phyloP scores from a whole-genome alignment of 164 flowering plant species.

The Vitis cinerea region DNA sequence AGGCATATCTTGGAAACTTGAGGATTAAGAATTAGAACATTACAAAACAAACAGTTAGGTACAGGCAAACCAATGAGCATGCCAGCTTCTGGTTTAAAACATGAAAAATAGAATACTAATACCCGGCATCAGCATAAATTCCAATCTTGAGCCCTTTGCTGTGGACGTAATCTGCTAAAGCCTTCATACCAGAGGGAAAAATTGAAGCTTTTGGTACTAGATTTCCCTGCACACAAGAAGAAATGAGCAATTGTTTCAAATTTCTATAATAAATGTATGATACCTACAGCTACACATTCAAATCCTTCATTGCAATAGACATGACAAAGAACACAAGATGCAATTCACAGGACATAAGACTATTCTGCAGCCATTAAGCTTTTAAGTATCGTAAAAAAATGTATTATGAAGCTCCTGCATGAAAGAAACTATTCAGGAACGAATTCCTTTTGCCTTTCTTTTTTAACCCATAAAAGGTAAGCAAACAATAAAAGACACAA shows the following conservation, averaged over 20 bases:
- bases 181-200: slow-evolving; percentile 15
- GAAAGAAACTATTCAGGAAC: background rate
- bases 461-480: background rate
- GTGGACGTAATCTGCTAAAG: slow-evolving; percentile 10
- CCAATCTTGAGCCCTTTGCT: slow-evolving; percentile 14
- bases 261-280: background rate
- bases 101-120: background rate
- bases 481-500: too few relatives aligned
- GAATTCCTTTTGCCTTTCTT: background rate
- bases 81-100: background rate
- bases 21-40: too few relatives aligned
- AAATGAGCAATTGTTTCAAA: background rate
- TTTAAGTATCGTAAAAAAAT: background rate
- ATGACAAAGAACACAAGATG: background rate
- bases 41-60: too few relatives aligned
- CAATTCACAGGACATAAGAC: background rate
- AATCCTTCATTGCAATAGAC: background rate
- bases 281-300: background rate
- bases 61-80: background rate
- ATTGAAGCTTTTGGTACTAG: slow-evolving; percentile 5
- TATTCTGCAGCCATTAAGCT: too few relatives aligned
- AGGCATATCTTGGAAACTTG: too few relatives aligned
- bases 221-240: slow-evolving; percentile 7
- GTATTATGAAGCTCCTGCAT: background rate
- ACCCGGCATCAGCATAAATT: slow-evolving; percentile 11